Conservation (phyloP, 495 filamentous ascomycete species). For the Entonaema liquescens region DNA sequence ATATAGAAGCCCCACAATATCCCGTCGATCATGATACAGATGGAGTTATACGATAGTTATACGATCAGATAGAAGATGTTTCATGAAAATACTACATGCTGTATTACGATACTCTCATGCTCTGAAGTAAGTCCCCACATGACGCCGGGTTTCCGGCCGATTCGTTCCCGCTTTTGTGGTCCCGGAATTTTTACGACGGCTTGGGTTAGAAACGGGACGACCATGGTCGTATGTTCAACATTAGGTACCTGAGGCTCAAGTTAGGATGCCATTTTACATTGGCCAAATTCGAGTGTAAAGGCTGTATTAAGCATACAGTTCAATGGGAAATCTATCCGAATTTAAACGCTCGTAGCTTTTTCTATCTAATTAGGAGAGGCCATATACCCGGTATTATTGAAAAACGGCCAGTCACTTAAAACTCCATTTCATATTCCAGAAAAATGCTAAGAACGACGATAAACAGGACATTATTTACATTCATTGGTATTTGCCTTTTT, state of each 20-base stretch:
- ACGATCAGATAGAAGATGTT: not conserved
- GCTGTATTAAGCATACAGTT: too few species aligned
- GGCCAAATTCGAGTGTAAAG: not conserved
- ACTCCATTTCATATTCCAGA: too few species aligned
- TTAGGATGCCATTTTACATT: not conserved
- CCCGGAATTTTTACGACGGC: not conserved
- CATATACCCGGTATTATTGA: too few species aligned
- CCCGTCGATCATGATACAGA: conserved; percentile 15
- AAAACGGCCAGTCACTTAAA: too few species aligned
- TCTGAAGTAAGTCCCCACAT: not conserved
- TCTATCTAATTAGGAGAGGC: too few species aligned
- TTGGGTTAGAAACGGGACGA: not conserved
- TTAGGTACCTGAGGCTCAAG: not conserved
- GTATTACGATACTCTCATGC: not conserved
- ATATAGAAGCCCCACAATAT: not conserved
- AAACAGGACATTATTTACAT: too few species aligned
- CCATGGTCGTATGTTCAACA: not conserved
- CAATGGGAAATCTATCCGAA: not conserved
- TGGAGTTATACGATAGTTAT: not conserved
- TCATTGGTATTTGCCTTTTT: too few species aligned
- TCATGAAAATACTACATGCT: not conserved
- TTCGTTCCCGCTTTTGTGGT: not conserved
- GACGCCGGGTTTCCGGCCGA: not conserved
- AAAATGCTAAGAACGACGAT: too few species aligned
- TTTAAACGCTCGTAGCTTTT: not conserved